A percentile compares a stretch with the other conserved stretches of the same genome.
These are phyloP conservation scores for Collybia sordida DNA, from an alignment of 768 basidiomycete species.

Conservation along the genomic window DNA sequence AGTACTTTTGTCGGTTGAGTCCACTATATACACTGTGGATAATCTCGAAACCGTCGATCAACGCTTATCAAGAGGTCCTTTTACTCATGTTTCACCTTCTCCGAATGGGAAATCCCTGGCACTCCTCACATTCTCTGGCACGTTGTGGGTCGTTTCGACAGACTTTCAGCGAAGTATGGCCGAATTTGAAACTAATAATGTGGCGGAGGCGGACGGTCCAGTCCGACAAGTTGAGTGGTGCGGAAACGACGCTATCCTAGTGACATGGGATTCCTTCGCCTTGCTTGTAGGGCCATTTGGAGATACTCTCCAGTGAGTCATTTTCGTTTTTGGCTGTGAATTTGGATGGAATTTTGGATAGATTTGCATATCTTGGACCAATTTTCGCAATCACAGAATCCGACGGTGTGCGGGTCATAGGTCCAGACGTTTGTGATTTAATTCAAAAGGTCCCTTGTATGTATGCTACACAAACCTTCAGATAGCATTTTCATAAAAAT, in stretches of 20 bases:
- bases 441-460: constrained; percentile 92
- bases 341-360: constrained; percentile 27
- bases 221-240: constrained; percentile 89
- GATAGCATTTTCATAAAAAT: background rate
- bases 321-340: background rate
- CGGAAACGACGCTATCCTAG: constrained; percentile 89
- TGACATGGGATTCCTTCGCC: constrained; percentile 78
- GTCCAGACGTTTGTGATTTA: constrained; percentile 79
- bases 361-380: constrained; percentile 77
- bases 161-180: constrained; percentile 90
- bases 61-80: constrained; percentile 84
- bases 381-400: constrained; percentile 81
- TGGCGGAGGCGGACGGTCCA: constrained; percentile 52
- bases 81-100: constrained; percentile 82
- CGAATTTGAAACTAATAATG: constrained; percentile 74
- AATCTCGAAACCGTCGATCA: constrained; percentile 89
- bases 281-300: constrained; percentile 92
- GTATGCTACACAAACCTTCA: constrained; percentile 16
- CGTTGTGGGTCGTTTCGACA: constrained; percentile 91
- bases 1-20: constrained; percentile 78
- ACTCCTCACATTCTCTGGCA: constrained; percentile 67
- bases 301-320: constrained; percentile 75
- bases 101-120: constrained; percentile 94
- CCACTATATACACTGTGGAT: constrained; percentile 83
- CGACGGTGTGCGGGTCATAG: constrained; percentile 87